A percentile compares a stretch with the other conserved stretches of the same genome.
These are phyloP conservation scores for Oldenlandia corymbosa DNA, from an alignment of 257 asterid genomes.

Conservation along the genomic window DNA sequence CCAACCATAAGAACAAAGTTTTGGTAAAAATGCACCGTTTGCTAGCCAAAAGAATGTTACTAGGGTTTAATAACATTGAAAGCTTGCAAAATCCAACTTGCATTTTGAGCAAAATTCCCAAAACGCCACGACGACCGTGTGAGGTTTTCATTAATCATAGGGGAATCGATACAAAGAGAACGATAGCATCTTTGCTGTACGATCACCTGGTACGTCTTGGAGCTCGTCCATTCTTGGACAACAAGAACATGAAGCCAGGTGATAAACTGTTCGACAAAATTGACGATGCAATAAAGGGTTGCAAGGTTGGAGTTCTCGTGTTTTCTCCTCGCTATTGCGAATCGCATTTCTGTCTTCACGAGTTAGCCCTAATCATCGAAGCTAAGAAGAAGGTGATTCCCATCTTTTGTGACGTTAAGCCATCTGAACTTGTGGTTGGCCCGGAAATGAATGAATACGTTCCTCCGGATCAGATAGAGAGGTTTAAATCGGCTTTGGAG, in stretches of 20 bases:
- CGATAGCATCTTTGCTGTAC: conserved; percentile 37
- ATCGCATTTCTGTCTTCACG: conserved; percentile 52
- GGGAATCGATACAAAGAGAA: conserved; percentile 43
- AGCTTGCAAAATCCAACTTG: conserved; percentile 13
- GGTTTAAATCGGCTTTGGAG: conserved; percentile 37
- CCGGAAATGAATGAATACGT: conserved; percentile 2
- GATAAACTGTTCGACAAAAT: conserved; percentile 49
- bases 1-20: too few species aligned
- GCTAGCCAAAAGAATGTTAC: conserved; percentile 25
- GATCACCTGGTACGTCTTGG: conserved; percentile 29
- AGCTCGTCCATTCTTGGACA: conserved; percentile 41
- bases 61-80: conserved; percentile 9
- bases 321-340: conserved; percentile 52
- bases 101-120: background rate
- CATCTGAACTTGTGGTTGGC: conserved; percentile 38
- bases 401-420: conserved; percentile 48
- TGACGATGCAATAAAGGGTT: conserved; percentile 29
- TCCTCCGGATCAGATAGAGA: conserved; percentile 16
- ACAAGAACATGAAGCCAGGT: conserved; percentile 56
- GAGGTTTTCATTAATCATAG: conserved; percentile 60
- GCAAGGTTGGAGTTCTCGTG: conserved; percentile 45
- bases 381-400: conserved; percentile 40
- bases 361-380: conserved; percentile 41
- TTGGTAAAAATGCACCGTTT: conserved; percentile 44
- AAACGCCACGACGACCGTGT: conserved; percentile 18